These are phyloP conservation scores for Lactifluus rugatus DNA, from an alignment of 768 basidiomycete genomes.

Conservation along the genomic window DNA sequence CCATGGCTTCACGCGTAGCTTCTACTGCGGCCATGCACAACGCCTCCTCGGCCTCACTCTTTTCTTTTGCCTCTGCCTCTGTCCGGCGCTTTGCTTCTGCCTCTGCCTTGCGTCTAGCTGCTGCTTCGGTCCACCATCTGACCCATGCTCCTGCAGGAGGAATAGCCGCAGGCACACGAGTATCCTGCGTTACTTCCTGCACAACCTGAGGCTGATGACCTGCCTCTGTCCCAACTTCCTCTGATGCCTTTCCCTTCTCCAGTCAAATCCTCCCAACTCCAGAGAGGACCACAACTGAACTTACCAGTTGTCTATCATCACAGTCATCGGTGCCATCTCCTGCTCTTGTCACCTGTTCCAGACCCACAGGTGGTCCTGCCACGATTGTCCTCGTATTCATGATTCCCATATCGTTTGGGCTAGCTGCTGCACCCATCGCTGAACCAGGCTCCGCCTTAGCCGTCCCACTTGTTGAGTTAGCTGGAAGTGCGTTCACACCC, in stretches of 20 bases:
- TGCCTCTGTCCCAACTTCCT: no score
- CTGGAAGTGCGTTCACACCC: neutral
- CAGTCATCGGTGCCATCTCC: neutral
- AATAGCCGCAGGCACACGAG: neutral
- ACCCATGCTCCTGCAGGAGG: neutral
- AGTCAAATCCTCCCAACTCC: neutral
- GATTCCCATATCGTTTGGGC: neutral
- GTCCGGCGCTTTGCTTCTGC: neutral
- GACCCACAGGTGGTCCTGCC: neutral
- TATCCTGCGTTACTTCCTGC: neutral
- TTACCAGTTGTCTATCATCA: neutral
- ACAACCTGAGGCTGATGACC: neutral
- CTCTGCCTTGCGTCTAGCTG: neutral
- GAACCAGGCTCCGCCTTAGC: neutral
- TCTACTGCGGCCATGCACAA: no score
- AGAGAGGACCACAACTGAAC: neutral
- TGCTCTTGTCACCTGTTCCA: neutral
- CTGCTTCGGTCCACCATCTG: neutral
- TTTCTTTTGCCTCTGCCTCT: neutral
- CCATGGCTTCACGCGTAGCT: no score
- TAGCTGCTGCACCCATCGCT: neutral
- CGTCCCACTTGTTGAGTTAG: neutral
- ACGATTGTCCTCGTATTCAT: neutral
- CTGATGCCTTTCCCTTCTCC: no score
- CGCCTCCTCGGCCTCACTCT: neutral